Base-by-base conservation (phyloP, 371 early-diverging fungal genomes). In the Lichtheimia hyalospora region DNA sequence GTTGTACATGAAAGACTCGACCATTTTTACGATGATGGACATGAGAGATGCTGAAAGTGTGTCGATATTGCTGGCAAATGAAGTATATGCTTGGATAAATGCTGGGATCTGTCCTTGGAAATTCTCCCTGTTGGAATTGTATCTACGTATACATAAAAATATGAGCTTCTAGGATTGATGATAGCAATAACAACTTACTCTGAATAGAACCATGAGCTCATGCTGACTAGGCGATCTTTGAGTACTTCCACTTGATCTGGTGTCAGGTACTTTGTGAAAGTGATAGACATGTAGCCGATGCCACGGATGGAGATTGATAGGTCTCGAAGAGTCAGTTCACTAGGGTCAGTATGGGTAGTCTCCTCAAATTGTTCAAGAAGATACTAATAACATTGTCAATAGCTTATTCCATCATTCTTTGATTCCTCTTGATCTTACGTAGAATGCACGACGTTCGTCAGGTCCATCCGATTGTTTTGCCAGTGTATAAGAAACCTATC, bases 241-340 rank as follows among this genome's bases (percentile, higher is more conserved):
- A 90, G 52, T 2, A 61, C 54, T 12, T 73, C 65, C 16, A 85
- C 66, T 42, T 86, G 81, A 6, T 75, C 73, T 16, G 59, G 58
- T 0, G 68, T 56, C 58, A 81, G 57, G 14, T 77, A 75, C 12
- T 67, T 69, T 46, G 77, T 79, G 66, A 81, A 86, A 0, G 84
- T 83, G n/a, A 74, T 74, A 0, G 90, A 82, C 59, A 92, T 86
- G 55, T 86, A 83, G 0, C 93, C 93, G 39, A 88, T 79, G 10
- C 89, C 87, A 51, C 87, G 77, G 43, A 92, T 84, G 4, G 89
- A 85, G 3, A 86, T 72, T 2, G 92, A 87, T 1, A 76, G 49
- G 16, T 61, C 56, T 15, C 59, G 64, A 34, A 88, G 65, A 20
- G 84, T 80, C 20, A 80, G 75, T 14, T 75, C 59, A n/a, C 70